Conservation (phyloP, 768 basidiomycete species). For the Candolleomyces efflorescens region DNA sequence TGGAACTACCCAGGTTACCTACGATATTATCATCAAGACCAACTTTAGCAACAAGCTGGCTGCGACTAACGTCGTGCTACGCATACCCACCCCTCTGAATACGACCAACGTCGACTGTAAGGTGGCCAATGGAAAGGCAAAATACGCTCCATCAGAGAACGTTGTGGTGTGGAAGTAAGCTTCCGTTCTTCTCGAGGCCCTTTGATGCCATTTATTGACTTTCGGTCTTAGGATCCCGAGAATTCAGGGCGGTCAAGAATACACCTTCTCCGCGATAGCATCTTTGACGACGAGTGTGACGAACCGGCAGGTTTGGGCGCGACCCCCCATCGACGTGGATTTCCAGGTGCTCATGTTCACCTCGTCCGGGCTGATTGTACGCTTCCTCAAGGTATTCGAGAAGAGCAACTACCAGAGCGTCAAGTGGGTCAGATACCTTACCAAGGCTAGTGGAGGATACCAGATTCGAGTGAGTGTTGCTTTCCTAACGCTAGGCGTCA, state of each 20-base stretch:
- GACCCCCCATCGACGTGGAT: constrained; percentile 97
- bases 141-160: constrained; percentile 95
- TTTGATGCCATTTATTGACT: background rate
- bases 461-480: constrained; percentile 78
- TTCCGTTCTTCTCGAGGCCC: background rate
- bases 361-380: constrained; percentile 89
- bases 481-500: background rate
- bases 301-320: constrained; percentile 91
- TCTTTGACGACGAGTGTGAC: constrained; percentile 79
- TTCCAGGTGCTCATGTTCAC: constrained; percentile 99
- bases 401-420: constrained; percentile 92
- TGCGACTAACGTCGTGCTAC: constrained; percentile 86
- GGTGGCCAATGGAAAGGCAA: constrained; percentile 89
- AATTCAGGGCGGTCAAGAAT: constrained; percentile 90
- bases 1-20: constrained; percentile 88
- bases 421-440: constrained; percentile 94
- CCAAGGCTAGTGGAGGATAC: constrained; percentile 90
- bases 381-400: constrained; percentile 98
- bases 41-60: constrained; percentile 91
- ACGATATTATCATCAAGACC: constrained; percentile 81
- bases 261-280: constrained; percentile 79
- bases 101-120: constrained; percentile 92
- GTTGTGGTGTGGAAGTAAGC: constrained; percentile 97
- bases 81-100: constrained; percentile 95
- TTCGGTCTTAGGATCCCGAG: constrained; percentile 70